A percentile compares a stretch with the other conserved stretches of the same genome.
These are phyloP conservation scores for Ophiostoma ulmi DNA, from an alignment of 2,329 filamentous ascomycete genomes.

Conservation along the genomic window DNA sequence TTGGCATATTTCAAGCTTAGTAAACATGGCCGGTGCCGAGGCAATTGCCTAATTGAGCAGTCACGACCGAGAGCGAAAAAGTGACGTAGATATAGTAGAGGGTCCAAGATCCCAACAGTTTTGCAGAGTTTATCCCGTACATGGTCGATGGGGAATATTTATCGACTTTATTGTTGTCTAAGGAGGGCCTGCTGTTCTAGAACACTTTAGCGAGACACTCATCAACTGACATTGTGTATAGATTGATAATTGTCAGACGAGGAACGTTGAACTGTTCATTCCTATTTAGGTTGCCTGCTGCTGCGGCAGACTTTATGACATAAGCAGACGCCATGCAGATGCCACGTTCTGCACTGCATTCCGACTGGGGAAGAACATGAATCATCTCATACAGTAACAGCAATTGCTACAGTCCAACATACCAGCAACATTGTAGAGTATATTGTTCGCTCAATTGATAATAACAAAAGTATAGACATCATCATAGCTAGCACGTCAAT, in stretches of 20 bases:
- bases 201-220: neutral
- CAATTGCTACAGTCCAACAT: no score
- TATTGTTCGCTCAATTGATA: neutral
- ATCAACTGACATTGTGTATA: neutral
- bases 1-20: neutral
- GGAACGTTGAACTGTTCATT: neutral
- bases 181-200: neutral
- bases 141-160: neutral
- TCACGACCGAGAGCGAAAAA: neutral
- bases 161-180: neutral
- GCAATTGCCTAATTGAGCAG: slow-evolving; percentile 10
- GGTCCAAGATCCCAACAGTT: slow-evolving; percentile 2
- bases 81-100: neutral
- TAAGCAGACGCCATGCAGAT: neutral
- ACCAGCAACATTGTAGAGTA: neutral
- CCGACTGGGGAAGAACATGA: neutral
- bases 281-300: neutral
- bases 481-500: neutral
- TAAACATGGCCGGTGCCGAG: slow-evolving; percentile 3
- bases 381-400: neutral
- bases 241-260: neutral
- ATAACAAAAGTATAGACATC: neutral
- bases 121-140: neutral
- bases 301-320: neutral
- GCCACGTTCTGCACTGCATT: neutral